A percentile compares a stretch with the other conserved stretches of the same genome.
These are phyloP conservation scores for Botrytis galanthina DNA, from an alignment of 2,329 filamentous ascomycete species.

Conservation along the genomic window DNA sequence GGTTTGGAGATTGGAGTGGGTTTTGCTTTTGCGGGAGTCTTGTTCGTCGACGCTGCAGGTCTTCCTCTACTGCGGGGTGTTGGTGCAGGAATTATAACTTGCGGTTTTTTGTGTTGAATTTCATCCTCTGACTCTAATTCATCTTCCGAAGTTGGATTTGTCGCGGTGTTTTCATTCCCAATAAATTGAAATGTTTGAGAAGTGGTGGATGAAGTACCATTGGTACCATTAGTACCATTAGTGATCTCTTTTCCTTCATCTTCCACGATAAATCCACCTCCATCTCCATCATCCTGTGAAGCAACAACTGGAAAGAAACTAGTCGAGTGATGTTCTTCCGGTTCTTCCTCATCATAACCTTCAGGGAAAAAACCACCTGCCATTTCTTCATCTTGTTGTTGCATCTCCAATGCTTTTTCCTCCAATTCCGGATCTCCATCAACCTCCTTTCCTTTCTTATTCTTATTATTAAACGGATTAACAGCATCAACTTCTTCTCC, in stretches of 20 bases:
- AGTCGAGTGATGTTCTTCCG: conserved; percentile 22
- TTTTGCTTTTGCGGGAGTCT: conserved; percentile 2
- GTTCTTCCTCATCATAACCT: conserved; percentile 51
- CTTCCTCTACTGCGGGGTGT: conserved; percentile 27
- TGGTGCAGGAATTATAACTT: conserved; percentile 10
- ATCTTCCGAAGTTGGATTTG: not conserved
- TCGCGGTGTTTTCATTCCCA: conserved; percentile 24
- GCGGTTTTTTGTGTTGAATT: conserved; percentile 22
- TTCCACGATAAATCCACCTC: conserved; percentile 36
- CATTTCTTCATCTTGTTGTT: conserved; percentile 49
- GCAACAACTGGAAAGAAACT: conserved; percentile 37
- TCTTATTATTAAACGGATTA: conserved; percentile 51
- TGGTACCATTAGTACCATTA: conserved; percentile 31
- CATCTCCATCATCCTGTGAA: conserved; percentile 31
- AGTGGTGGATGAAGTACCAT: conserved; percentile 14
- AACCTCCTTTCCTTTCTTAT: conserved; percentile 33
- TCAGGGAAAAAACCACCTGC: conserved; percentile 62
- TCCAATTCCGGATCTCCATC: conserved; percentile 32
- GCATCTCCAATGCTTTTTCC: conserved; percentile 33
- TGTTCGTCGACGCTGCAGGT: conserved; percentile 24
- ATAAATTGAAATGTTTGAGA: conserved; percentile 28
- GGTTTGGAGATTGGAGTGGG: conserved; percentile 11
- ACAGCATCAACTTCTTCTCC: conserved; percentile 53
- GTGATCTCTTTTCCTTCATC: conserved; percentile 23
- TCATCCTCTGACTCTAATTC: conserved; percentile 21